Evolutionary conservation across 2,329 filamentous ascomycete species (phyloP), one percentile per base, ranked within the genome.

Genomic region (Furcasterigmium furcatum): DNA sequence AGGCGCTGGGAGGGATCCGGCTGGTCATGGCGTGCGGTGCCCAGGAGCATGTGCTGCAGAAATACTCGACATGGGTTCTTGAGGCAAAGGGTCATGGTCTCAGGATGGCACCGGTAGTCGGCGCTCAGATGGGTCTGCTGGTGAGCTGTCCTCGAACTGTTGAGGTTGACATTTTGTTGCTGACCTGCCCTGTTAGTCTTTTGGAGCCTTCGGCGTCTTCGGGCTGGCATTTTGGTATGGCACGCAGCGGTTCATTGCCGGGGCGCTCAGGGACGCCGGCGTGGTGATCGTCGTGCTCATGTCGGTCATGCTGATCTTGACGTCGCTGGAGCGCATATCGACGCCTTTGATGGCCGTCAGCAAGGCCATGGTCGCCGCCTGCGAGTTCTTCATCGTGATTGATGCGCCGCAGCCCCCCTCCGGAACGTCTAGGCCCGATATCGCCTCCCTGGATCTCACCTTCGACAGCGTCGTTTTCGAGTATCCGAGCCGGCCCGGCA

Each of bases 1-100:
- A 74, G 42, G 62, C 67, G 2, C 57, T 74, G 5, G 58, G 62
- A 2, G 65, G 67, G 0, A 62, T 73, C 14, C 56, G 71, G 13
- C 69, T 71, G 30, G 63, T 74, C 38, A 65, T 68, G 48, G 71
- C 71, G 1, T 72, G 68, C 45, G 68, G 70, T n/a, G 70, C 71
- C 1, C 64, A 71, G 43, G 51, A 53, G 8, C 59, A 62, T 6
- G 59, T 72, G 41, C 49, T 65, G 0, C 54, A 55, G 25, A 66
- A 60, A 9, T 73, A 72, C 44, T 49, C 60, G 9, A 55, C 57
- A 7, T 72, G 63, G 60, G 58, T 72, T 13, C 50, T 61, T 13
- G 61, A 66, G 36, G 66, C 67, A 1, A 63, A 59, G 47, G 56
- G 49, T 25, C 54, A 61, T 35, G 67, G 62, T 0, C 46, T 68